Base-by-base conservation (phyloP, 768 basidiomycete species). In the Macrocybe gigantea region DNA sequence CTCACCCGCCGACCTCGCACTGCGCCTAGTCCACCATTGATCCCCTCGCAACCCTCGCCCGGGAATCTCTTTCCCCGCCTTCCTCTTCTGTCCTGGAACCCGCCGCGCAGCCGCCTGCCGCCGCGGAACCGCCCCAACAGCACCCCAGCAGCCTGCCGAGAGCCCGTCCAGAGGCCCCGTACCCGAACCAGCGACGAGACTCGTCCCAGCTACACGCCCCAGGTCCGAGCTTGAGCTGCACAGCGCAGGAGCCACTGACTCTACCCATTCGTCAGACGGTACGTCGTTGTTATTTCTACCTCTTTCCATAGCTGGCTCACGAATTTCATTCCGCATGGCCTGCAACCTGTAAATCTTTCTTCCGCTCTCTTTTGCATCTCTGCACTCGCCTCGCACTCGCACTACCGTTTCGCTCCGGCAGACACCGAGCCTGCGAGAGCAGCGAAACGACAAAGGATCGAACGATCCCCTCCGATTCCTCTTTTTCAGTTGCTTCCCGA, bases 361-460 rank as follows among this genome's bases (percentile, higher is more conserved):
- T 1, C 22, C 22, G 32, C 42, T 29, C 15, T 15, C 22, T 32
- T 41, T 41, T 32, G 1, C 41, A 22, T 22, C 13, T 15, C 41
- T 41, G 15, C 32, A 15, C 12, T 5, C 32, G 15, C 10, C 41
- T 41, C 41, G 41, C 22, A 29, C 12, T 41, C 30, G 13, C 42
- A 31, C 10, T 12, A 15, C 32, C 42, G 32, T 33, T 33, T 53
- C 31, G 39, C 51, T 53, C 56, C 65, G 61, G 60, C 64, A 76
- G 74, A 75, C 61, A 53, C 70, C 66, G 80, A 80, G 65, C 66
- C 66, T 53, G 53, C 73, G 47, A 72, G 82, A 64, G 79, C 80
- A 56, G 75, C 76, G 67, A 87, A 87, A 74, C 76, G 85, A 73
- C 83, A 83, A 72, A 77, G 85, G 66, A 70, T 22, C 77, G 60